Conservation (phyloP, 768 basidiomycete genomes). For the Termitomyces sp. region DNA sequence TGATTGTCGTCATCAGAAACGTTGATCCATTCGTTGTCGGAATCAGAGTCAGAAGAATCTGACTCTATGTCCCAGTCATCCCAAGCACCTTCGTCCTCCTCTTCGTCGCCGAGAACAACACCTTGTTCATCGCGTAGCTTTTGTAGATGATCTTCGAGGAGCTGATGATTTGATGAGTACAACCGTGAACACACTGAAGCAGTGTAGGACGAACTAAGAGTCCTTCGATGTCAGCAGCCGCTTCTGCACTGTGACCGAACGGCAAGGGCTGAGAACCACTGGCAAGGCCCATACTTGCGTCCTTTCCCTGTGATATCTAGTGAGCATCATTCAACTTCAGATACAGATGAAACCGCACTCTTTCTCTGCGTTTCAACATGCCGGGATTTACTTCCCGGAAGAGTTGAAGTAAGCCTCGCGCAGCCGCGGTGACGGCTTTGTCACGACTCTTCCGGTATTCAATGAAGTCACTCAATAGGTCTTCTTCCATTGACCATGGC, state of each 20-base stretch:
- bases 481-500: slow-evolving; percentile 97
- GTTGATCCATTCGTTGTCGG: slow-evolving; percentile 77
- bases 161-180: slow-evolving; percentile 38
- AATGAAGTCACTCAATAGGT: slow-evolving; percentile 86
- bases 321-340: slow-evolving; percentile 5
- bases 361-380: slow-evolving; percentile 84
- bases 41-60: slow-evolving; percentile 54
- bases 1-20: slow-evolving; percentile 71
- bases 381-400: slow-evolving; percentile 97
- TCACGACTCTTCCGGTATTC: slow-evolving; percentile 96
- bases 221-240: slow-evolving; percentile 86
- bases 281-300: slow-evolving; percentile 75
- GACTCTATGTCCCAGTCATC: slow-evolving; percentile 87
- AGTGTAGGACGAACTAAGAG: slow-evolving; percentile 58
- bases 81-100: slow-evolving; percentile 73
- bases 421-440: slow-evolving; percentile 88
- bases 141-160: slow-evolving; percentile 84
- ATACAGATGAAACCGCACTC: slow-evolving; percentile 43
- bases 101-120: slow-evolving; percentile 41
- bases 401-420: slow-evolving; percentile 81
- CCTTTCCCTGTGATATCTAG: slow-evolving; percentile 67
- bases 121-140: slow-evolving; percentile 65
- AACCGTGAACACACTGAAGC: neutral
- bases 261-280: slow-evolving; percentile 65
- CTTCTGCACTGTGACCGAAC: slow-evolving; percentile 76